Conservation (phyloP, 345 rosid species). For the Hibiscus trionum region DNA sequence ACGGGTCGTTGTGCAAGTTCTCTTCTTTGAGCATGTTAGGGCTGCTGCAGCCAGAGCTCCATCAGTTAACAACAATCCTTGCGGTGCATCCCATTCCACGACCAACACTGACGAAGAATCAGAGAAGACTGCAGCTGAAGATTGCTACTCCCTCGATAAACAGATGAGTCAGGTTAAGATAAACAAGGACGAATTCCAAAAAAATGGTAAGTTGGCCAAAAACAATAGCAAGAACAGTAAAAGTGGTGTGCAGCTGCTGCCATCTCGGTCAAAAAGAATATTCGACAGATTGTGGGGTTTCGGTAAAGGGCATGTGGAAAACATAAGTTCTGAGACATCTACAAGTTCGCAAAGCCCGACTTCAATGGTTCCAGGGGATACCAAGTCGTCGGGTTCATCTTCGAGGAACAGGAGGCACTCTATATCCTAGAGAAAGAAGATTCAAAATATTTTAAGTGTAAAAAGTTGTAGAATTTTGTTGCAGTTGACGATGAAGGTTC, state of each 20-base stretch:
- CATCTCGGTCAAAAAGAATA: conserved; percentile 83
- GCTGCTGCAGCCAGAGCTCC: conserved; percentile 46
- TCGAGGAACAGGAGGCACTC: conserved; percentile 71
- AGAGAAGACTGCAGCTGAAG: not conserved
- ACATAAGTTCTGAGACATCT: conserved; percentile 71
- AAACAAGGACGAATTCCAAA: not conserved
- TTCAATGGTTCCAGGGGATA: conserved; percentile 51
- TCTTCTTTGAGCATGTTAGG: conserved; percentile 79
- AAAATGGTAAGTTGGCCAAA: conserved; percentile 15
- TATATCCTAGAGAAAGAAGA: conserved; percentile 38
- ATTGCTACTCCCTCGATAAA: not conserved
- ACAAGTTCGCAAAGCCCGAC: conserved; percentile 89
- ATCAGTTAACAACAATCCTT: conserved; percentile 23
- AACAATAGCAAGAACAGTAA: conserved; percentile 43
- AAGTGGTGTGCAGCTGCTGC: conserved; percentile 57
- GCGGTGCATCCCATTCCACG: conserved; percentile 23
- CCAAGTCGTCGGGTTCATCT: conserved; percentile 62
- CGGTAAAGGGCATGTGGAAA: conserved; percentile 50
- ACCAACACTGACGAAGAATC: conserved; percentile 22
- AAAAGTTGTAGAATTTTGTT: conserved; percentile 21
- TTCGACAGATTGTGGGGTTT: conserved; percentile 68
- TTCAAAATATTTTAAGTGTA: conserved; percentile 16
- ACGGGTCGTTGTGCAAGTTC: conserved; percentile 82
- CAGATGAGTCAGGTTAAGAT: not conserved
- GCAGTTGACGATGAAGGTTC: conserved; percentile 5